A percentile compares a stretch with the other conserved stretches of the same genome.
Conservation (phyloP, 768 basidiomycete genomes). For the Pulveroboletus sp. region DNA sequence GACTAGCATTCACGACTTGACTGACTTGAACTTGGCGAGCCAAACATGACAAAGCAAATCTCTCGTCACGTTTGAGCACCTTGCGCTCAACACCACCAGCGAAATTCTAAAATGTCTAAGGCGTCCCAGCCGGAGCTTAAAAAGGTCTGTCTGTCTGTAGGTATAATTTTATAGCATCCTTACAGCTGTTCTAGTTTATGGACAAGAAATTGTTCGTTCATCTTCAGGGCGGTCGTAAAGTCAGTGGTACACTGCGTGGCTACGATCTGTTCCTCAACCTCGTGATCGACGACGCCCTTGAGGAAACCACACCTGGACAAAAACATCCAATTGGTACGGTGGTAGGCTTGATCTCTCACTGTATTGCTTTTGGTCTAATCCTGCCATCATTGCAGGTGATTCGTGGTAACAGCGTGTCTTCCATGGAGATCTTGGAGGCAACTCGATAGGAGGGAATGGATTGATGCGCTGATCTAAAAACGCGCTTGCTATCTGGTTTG, state of each 20-base stretch:
- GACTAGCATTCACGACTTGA: neutral
- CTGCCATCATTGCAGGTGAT: slow-evolving; percentile 61
- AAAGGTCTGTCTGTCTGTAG: slow-evolving; percentile 58
- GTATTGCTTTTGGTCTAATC: neutral
- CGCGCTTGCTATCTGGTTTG: slow-evolving; percentile 4
- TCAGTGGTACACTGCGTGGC: slow-evolving; percentile 90
- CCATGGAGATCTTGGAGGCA: slow-evolving; percentile 84
- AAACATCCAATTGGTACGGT: slow-evolving; percentile 90
- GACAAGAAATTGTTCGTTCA: slow-evolving; percentile 96
- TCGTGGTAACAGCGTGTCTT: slow-evolving; percentile 93
- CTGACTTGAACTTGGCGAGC: neutral
- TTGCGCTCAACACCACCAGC: neutral
- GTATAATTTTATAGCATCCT: neutral
- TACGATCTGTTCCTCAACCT: slow-evolving; percentile 99
- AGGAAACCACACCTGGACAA: slow-evolving; percentile 86
- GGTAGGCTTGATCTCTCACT: slow-evolving; percentile 44
- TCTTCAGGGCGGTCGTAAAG: slow-evolving; percentile 91
- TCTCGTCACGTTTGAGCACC: too few relatives aligned
- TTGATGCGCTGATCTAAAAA: neutral
- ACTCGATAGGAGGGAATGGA: slow-evolving; percentile 32
- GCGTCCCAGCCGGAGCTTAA: slow-evolving; percentile 96
- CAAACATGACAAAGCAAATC: slow-evolving; percentile 34
- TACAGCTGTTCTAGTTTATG: slow-evolving; percentile 69
- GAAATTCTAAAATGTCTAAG: slow-evolving; percentile 65
- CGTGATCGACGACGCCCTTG: slow-evolving; percentile 91